Evolutionary conservation across 805 yeast species (phyloP), one percentile per base, ranked within the genome.

Genomic region (Starmera pachycereana): DNA sequence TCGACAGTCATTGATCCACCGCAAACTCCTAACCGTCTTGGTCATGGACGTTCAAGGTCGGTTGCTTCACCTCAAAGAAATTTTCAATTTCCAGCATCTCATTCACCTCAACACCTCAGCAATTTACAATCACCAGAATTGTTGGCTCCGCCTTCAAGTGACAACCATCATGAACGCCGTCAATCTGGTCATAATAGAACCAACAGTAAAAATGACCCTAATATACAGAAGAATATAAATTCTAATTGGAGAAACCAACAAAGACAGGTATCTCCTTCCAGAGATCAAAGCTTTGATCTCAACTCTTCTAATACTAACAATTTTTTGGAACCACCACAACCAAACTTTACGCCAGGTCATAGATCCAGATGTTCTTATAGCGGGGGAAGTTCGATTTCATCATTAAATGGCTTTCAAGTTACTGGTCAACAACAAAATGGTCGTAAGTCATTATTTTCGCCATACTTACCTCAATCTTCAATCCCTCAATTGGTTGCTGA

Each of bases 381-480:
- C 40, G 81, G 73, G 40, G 81, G 71, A 33, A 81, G 81, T 30
- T 76, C 75, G 39, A 69, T 53, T 44, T 63, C 53, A 2, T 54
- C 59, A 4, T 46, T 54, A 22, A 32, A 45, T 16, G 54, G 53
- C 2, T 51, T 55, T 41, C 58, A 55, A 37, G 29, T 43, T 34
- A 46, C 46, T 30, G 48, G 47, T 32, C 49, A 68, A 33, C 64
- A 63, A 41, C 27, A 22, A 22, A 71, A 70, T 36, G 65, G 63
- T 11, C 69, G 92, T 50, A 84, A 83, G 51, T 84, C 96, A 0
- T 70, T 92, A 38, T 92, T 92, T 66, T 95, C 97, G 12, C 98
- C 98, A 6, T 92, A 92, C 56, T 71, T 92, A 39, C 96, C 97
- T 4, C 98, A 92, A 56, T 81, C 88, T 4, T 78, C 94, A 3